Percentiles rank a stretch among this genome's conserved stretches.
Conservation (phyloP, 1,139 yeast species). For the Suhomyces bolitotheri region DNA sequence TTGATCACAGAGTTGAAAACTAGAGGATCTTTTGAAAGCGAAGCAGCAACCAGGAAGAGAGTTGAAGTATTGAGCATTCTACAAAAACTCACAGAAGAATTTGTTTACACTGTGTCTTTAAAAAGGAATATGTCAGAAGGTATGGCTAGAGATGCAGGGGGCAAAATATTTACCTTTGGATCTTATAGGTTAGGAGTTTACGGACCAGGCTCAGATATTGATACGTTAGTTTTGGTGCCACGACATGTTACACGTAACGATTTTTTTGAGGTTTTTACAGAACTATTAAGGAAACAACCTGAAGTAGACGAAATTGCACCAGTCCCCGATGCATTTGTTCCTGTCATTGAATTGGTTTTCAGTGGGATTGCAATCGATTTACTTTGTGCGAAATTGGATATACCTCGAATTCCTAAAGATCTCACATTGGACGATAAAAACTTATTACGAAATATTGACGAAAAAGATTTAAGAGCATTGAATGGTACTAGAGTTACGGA, state of each 20-base stretch:
- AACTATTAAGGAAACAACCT: slow-evolving; percentile 62
- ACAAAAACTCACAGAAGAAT: slow-evolving; percentile 73
- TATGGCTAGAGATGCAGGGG: slow-evolving; percentile 97
- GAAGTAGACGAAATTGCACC: slow-evolving; percentile 88
- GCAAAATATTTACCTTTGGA: slow-evolving; percentile 92
- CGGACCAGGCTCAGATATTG: slow-evolving; percentile 98
- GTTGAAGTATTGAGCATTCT: slow-evolving; percentile 68
- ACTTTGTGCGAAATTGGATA: slow-evolving; percentile 76
- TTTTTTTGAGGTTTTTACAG: slow-evolving; percentile 78
- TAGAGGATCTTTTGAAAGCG: slow-evolving; percentile 90
- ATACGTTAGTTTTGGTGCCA: slow-evolving; percentile 92
- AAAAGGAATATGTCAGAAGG: slow-evolving; percentile 93
- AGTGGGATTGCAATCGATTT: slow-evolving; percentile 89
- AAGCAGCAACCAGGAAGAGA: slow-evolving; percentile 75
- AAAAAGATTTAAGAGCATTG: slow-evolving; percentile 80
- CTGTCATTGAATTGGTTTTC: slow-evolving; percentile 86
- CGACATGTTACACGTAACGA: slow-evolving; percentile 91
- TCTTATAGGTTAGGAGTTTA: slow-evolving; percentile 93
- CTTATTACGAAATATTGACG: slow-evolving; percentile 81
- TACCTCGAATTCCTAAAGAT: slow-evolving; percentile 76
- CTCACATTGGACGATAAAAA: slow-evolving; percentile 83
- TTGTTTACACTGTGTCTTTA: slow-evolving; percentile 78
- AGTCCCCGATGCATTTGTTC: slow-evolving; percentile 97
- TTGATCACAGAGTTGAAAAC: slow-evolving; percentile 75
- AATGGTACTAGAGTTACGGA: slow-evolving; percentile 98